Evolutionary conservation across 2,329 filamentous ascomycete species (phyloP).

Genomic region (Fusarium metavorans): DNA sequence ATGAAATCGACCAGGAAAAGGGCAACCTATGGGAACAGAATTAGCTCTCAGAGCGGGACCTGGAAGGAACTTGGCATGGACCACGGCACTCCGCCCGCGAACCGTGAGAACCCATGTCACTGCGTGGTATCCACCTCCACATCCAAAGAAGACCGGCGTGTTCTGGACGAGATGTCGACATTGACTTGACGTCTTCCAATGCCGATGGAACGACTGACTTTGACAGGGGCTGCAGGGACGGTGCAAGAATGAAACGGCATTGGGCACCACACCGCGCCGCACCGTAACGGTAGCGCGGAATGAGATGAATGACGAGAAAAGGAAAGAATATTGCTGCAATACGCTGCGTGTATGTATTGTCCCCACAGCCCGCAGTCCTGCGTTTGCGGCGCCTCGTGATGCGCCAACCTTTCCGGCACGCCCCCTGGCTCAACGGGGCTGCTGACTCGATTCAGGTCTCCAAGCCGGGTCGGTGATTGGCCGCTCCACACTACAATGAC

Average conservation of each 20-base stretch:
- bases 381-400: conserved; percentile 43
- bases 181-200: neutral
- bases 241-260: neutral
- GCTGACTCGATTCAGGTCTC: conserved; percentile 39
- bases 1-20: conserved; percentile 31
- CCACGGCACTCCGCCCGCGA: conserved; percentile 27
- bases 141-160: conserved; percentile 14
- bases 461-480: conserved; percentile 36
- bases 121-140: conserved; percentile 35
- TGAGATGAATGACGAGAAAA: conserved; percentile 16
- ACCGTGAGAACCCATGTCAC: conserved; percentile 33
- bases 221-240: neutral
- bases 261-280: neutral
- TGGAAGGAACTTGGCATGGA: conserved; percentile 25
- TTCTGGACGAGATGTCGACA: neutral
- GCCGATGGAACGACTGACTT: neutral
- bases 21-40: conserved; percentile 16
- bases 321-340: neutral
- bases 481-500: conserved; percentile 43
- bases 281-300: conserved; percentile 4
- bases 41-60: conserved; percentile 25
- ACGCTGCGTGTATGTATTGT: neutral
- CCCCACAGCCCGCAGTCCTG: conserved; percentile 38
- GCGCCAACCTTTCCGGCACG: conserved; percentile 33
- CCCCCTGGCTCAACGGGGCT: conserved; percentile 28